Conservation (phyloP, 2,329 filamentous ascomycete genomes). For the Cladorrhinum sp. region DNA sequence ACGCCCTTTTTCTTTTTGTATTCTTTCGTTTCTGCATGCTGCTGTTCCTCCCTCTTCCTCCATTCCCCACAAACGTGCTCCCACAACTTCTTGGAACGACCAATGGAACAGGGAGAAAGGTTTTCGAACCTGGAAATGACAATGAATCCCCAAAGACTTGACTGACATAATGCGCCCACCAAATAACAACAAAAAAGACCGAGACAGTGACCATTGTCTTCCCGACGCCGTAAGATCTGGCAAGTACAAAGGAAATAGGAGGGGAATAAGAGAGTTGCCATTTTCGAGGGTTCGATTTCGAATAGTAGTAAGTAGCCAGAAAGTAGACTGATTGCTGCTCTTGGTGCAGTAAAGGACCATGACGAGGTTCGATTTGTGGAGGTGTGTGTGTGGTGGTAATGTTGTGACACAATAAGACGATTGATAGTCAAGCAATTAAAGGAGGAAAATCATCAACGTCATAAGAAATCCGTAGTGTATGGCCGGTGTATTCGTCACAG, state of each 20-base stretch:
- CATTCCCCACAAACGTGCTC: no score
- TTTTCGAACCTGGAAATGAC: neutral
- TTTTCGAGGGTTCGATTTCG: neutral
- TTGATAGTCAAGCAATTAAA: neutral
- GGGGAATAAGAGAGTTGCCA: neutral
- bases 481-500: conserved; percentile 26
- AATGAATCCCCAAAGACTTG: neutral
- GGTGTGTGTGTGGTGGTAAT: neutral
- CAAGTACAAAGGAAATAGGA: neutral
- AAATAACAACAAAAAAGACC: neutral
- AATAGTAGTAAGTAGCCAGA: neutral
- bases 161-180: neutral
- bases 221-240: neutral
- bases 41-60: no score
- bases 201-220: neutral
- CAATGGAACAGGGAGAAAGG: no score
- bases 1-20: neutral
- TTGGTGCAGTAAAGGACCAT: no score
- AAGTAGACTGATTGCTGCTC: no score
- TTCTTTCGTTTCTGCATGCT: neutral
- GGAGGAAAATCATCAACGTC: conserved; percentile 26
- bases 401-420: neutral
- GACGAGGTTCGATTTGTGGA: neutral
- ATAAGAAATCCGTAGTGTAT: conserved; percentile 28
- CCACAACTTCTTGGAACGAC: no score